phyloP scores from a whole-genome alignment of 331 rosid species.

The Ulmus americana region DNA sequence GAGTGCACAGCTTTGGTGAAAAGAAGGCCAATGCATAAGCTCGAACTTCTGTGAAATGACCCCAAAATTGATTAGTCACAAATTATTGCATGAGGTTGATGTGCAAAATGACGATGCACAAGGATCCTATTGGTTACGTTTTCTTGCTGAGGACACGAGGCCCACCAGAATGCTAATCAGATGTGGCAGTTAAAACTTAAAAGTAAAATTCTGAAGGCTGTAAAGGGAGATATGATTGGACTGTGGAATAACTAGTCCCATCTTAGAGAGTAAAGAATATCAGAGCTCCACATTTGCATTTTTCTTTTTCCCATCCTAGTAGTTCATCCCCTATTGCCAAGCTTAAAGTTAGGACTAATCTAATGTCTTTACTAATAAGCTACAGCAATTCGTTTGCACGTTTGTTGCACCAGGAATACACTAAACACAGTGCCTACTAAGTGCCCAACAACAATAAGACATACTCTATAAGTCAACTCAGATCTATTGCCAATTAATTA shows the following conservation, averaged over 20 bases:
- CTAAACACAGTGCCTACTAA: neutral
- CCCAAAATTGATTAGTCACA: constrained; percentile 1
- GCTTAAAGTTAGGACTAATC: too few species aligned
- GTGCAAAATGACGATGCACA: constrained; percentile 13
- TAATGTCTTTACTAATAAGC: too few species aligned
- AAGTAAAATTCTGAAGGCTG: constrained; percentile 13
- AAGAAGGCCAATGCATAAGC: neutral
- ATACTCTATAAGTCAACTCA: neutral
- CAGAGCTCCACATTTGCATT: neutral
- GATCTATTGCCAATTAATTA: neutral
- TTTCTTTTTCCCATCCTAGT: too few species aligned
- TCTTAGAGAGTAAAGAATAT: constrained; percentile 3
- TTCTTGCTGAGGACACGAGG: neutral
- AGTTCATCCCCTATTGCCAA: too few species aligned
- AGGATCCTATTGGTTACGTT: neutral
- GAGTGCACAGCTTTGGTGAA: neutral
- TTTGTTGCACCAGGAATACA: neutral
- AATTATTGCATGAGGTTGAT: constrained; percentile 7
- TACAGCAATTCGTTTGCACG: too few species aligned
- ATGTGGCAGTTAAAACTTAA: constrained; percentile 13
- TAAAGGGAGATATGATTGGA: constrained; percentile 9
- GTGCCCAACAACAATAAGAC: neutral
- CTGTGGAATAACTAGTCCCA: neutral
- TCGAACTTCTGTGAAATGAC: neutral
- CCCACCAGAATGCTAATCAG: constrained; percentile 12